Evolutionary conservation across 2,329 filamentous ascomycete species (phyloP), one percentile per base, ranked within the genome.

Genomic region (Ilyonectria destructans): DNA sequence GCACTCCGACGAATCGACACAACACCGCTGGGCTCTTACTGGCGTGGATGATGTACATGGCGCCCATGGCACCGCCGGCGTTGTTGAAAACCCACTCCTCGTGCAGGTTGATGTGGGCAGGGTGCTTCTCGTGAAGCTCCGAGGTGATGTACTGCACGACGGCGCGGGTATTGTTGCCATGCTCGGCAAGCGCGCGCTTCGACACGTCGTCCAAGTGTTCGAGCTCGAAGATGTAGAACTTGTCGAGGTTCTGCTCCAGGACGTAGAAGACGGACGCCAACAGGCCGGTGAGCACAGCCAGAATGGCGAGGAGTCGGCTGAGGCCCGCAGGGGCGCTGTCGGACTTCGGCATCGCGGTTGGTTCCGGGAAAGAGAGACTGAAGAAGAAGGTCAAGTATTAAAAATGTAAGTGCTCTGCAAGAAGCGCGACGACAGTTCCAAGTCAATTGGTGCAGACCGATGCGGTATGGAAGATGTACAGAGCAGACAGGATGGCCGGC

Each of bases 31-130:
- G 13, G 26, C 3, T 21, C 90, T 80, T 81, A 92, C 92, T 95
- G 67, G 94, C 93, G 79, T 97, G 94, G 76, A 97, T 91, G 72
- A 97, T 91, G 81, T 94, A 95, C 94, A 97, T 96, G 77, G 89
- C 93, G 63, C 94, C 94, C 94, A 97, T 97, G 59, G 94, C 94
- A 71, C 94, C 94, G 59, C 94, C 94, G 58, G 94, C 94, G 78
- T 97, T 97, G 86, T 97, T 97, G 77, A 97, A 96, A 52, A 97
- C 87, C 94, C 94, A 97, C 81, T 96, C 92, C 83, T 96, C 90
- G 67, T 92, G 84, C 62, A 88, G 79, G 83, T 92, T 94, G 78
- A 96, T 78, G 80, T 93, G 83, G 57, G 77, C 75, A 58, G 82
- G 79, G 78, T 83, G 75, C 75, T 86, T 87, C 55, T 78, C 77